Base-by-base conservation (phyloP, 2,329 filamentous ascomycete species). In the Sclerotinia sclerotiorum region DNA sequence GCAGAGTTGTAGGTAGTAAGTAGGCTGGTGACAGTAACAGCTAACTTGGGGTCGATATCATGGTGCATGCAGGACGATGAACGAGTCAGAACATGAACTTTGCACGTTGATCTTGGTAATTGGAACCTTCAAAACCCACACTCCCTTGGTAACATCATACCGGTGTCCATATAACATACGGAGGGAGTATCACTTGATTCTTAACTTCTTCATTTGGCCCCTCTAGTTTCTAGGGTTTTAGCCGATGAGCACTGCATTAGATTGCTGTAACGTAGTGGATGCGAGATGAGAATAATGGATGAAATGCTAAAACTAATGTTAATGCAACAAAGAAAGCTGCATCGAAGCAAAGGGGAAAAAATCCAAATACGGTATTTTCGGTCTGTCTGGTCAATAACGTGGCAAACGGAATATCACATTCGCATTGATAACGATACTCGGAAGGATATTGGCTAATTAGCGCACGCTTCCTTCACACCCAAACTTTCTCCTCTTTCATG, bases 11-110 rank as follows among this genome's bases (percentile, higher is more conserved):
- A 51, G n/a, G 48, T 51, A n/a, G n/a, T 13, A 42, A 42, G 54
- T 56, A 56, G 11, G 54, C 54, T 39, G 54, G 29, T n/a, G 54
- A n/a, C n/a, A 21, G n/a, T 15, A 15, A 32, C 54, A 55, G 8
- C 27, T 32, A 54, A 27, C 5, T 11, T 13, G n/a, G 29, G 39
- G 46, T 54, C 49, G 19, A 65, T 46, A 44, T 48, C 29, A 55
- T 42, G 48, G 29, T 49, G 42, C 44, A 29, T 61, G 54, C 32
- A 51, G 27, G 24, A 67, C 62, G 8, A 46, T 19, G 27, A 54
- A 54, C 65, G 56, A 67, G 56, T 67, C 65, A 67, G 32, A 67
- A 62, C 24, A 67, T 35, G 56, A 67, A 48, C 39, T 58, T 65
- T 65, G 55, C 44, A 56, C 29, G n/a, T 67, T 52, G 35, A 52